phyloP scores from a whole-genome alignment of 2,329 filamentous ascomycete species.

The Hypoxylon sp. region DNA sequence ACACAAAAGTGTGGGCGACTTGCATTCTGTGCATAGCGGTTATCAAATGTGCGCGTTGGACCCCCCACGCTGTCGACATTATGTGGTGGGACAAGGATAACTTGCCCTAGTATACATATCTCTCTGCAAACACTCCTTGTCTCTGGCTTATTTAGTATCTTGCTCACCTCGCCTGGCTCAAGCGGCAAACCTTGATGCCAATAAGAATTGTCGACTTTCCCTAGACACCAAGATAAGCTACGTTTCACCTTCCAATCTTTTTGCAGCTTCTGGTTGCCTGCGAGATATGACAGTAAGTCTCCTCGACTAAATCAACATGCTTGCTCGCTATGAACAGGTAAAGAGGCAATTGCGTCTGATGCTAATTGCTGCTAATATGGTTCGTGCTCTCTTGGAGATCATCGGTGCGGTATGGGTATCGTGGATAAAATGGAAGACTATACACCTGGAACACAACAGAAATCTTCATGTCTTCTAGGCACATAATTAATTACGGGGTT shows the following conservation, averaged over 20 bases:
- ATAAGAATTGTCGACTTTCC: conserved; percentile 2
- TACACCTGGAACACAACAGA: background rate
- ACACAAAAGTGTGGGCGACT: background rate
- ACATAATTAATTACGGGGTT: background rate
- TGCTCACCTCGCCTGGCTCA: conserved; percentile 26
- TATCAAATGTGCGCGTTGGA: conserved; percentile 8
- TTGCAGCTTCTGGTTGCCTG: conserved; percentile 15
- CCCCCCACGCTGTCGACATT: conserved; percentile 32
- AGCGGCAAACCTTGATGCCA: conserved; percentile 25
- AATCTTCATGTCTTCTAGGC: background rate
- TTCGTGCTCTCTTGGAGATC: conserved; percentile 13
- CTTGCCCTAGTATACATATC: conserved; percentile 1
- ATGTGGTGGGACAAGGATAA: conserved; percentile 16
- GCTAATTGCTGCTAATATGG: background rate
- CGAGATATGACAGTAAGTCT: conserved; percentile 19
- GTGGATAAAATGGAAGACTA: conserved; percentile 2
- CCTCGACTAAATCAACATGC: conserved; percentile 10
- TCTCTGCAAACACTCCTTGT: conserved; percentile 4
- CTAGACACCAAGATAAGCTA: conserved; percentile 21
- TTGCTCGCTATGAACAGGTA: conserved; percentile 5
- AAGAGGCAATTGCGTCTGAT: conserved; percentile 13
- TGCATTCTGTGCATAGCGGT: conserved; percentile 16
- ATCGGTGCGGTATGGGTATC: conserved; percentile 1
- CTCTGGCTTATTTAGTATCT: conserved; percentile 28
- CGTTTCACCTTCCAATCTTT: conserved; percentile 23